These are phyloP conservation scores for Punica granatum DNA, from an alignment of 345 rosid genomes.

Conservation along the genomic window DNA sequence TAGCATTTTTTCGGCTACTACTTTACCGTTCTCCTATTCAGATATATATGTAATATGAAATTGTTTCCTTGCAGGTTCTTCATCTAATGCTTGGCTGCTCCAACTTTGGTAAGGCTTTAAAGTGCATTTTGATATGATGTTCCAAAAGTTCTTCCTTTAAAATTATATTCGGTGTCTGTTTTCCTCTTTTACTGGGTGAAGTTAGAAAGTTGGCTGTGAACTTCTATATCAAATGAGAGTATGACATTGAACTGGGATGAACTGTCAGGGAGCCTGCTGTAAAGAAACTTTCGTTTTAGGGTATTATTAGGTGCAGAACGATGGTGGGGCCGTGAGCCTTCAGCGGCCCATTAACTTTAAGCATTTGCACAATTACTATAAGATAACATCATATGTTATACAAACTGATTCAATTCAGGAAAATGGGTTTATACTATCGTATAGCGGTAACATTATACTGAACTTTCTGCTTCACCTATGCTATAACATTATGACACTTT, in stretches of 20 bases:
- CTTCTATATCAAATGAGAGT: background rate
- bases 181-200: background rate
- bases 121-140: background rate
- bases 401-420: background rate
- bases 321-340: too few relatives aligned
- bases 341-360: too few relatives aligned
- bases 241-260: background rate
- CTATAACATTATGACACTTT: too few relatives aligned
- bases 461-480: too few relatives aligned
- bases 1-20: background rate
- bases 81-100: slow-evolving; percentile 39
- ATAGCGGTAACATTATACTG: background rate
- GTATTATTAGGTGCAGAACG: too few relatives aligned
- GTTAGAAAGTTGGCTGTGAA: background rate
- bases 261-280: background rate
- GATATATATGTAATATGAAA: background rate
- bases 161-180: background rate
- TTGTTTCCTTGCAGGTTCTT: slow-evolving; percentile 27
- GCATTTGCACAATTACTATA: background rate
- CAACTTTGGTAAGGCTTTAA: slow-evolving; percentile 28
- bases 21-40: background rate
- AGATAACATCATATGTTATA: background rate
- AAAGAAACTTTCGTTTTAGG: background rate
- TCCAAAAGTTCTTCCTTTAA: background rate
- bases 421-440: background rate